Evolutionary conservation across 2,329 filamentous ascomycete species (phyloP).

Genomic region (Pseudocercospora fuligena): DNA sequence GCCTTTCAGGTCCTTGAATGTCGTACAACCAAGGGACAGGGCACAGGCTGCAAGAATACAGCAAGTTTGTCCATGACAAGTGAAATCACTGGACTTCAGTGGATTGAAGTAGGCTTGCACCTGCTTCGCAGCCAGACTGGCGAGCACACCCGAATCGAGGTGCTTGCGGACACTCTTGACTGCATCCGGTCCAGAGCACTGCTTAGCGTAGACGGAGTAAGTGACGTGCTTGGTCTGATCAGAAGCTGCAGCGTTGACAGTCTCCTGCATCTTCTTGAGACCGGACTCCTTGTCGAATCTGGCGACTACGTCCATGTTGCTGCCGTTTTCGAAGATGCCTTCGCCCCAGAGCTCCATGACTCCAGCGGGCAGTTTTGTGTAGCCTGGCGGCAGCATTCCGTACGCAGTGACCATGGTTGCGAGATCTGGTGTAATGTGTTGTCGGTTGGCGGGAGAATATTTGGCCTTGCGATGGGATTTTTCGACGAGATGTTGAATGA

Average conservation of each 20-base stretch:
- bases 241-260: not conserved
- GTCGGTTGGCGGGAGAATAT: too few species aligned
- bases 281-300: slow-evolving; percentile 8
- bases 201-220: slow-evolving; percentile 17
- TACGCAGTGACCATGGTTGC: not conserved
- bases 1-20: not conserved
- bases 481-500: too few species aligned
- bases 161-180: slow-evolving; percentile 15
- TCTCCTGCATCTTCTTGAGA: slow-evolving; percentile 7
- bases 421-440: not conserved
- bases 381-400: not conserved
- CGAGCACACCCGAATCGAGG: slow-evolving; percentile 22
- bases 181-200: slow-evolving; percentile 13
- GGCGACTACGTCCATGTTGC: slow-evolving; percentile 10
- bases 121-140: slow-evolving; percentile 16
- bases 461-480: too few species aligned
- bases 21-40: not conserved
- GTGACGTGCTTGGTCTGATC: not conserved
- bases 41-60: slow-evolving; percentile 5
- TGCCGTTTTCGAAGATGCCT: slow-evolving; percentile 10
- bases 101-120: slow-evolving; percentile 24
- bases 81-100: slow-evolving; percentile 14
- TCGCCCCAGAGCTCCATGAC: slow-evolving; percentile 3
- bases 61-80: slow-evolving; percentile 1
- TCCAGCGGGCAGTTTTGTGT: not conserved